A percentile compares a stretch with the other conserved stretches of the same genome.
phyloP scores from a whole-genome alignment of 73 alveolate species.

The Tetrahymena thermophila region DNA sequence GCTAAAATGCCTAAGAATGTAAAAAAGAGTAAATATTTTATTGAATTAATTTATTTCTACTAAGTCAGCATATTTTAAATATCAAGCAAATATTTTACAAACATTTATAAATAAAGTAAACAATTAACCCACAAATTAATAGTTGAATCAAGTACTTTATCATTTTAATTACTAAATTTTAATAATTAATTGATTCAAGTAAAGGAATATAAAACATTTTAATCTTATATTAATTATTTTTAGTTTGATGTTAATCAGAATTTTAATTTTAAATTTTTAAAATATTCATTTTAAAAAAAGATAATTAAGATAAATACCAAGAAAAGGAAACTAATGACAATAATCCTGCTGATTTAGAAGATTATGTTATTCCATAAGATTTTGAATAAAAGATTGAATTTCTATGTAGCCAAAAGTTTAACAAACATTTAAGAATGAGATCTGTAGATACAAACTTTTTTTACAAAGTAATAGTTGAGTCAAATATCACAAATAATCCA shows the following conservation, averaged over 20 bases:
- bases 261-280: no score
- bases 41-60: background rate
- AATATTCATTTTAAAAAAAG: background rate
- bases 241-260: no score
- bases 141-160: no score
- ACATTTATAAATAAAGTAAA: no score
- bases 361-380: background rate
- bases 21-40: background rate
- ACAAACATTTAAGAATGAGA: background rate
- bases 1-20: background rate
- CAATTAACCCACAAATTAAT: no score
- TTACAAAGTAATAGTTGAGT: background rate
- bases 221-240: no score
- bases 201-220: no score
- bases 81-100: no score
- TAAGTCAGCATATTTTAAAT: background rate
- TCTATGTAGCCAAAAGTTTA: background rate
- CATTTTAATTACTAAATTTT: no score
- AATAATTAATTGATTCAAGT: no score
- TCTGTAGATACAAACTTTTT: background rate
- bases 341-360: background rate
- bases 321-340: background rate
- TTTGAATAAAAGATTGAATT: background rate
- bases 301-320: background rate
- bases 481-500: background rate